Base-by-base conservation (phyloP, 179 eudicot genomes). In the Nepenthes alata region DNA sequence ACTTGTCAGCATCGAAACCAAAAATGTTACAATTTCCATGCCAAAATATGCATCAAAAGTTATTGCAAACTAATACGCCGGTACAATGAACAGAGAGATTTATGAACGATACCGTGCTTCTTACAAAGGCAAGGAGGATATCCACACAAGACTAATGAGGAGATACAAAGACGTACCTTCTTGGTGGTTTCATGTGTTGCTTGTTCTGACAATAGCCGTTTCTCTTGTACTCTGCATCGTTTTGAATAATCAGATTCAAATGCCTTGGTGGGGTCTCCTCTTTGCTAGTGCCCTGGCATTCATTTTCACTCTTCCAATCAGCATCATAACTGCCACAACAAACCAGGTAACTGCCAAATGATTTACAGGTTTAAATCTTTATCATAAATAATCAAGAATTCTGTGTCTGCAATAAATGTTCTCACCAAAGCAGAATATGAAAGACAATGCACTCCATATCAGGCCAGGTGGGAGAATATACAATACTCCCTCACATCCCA, bases 281-380 rank as follows among this genome's bases (percentile, higher is more conserved):
- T 79, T 84, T 66, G 95, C 95, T 47, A 81, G 86, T 52, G 70
- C 64, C 53, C 72, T 91, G 53, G 98, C 98, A 47, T 89, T 89
- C 49, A 2, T 68, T 1, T 89, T 91, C 77, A 91, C 98, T 61
- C 98, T 91, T 61, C 98, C 98, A 1, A 81, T 91, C 74, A 86
- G 98, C 80, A 85, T 91, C 78, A 91, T 91, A 55, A 83, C 95
- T 53, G 98, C 98, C 52, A 91, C 98, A 57, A 91, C 96, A 41
- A 91, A 91, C 67, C 91, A 82, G 96, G 96, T 89, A 73, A 3
- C 11, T 5, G 3, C 37, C 34, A 54, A 10, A 45, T 5, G 14
- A 49, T 3, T 49, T n/a, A 11, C 14, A n/a, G 53, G 12, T 49
- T 6, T n/a, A 6, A 10, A 6, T 49, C 12, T 10, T 10, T 49